These are phyloP conservation scores for Phytomonas sp. DNA, from an alignment of 208 protist species.

Conservation along the genomic window DNA sequence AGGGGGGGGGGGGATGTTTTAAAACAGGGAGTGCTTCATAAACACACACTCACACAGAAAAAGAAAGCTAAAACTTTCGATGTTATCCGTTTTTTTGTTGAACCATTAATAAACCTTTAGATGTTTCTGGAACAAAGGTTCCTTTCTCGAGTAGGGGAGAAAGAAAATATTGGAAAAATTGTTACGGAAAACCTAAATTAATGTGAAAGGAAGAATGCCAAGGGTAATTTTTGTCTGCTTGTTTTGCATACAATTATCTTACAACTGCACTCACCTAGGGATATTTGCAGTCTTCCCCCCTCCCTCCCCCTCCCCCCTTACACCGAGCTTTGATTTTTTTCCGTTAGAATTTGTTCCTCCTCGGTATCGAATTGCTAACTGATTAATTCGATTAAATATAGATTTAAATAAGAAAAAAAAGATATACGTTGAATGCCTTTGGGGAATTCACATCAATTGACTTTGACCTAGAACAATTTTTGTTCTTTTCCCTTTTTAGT, in stretches of 20 bases:
- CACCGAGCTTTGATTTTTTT: background rate
- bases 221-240: background rate
- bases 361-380: background rate
- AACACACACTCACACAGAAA: slow-evolving; percentile 4
- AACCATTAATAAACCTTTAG: background rate
- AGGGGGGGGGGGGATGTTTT: background rate
- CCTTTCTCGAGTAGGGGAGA: background rate
- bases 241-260: background rate
- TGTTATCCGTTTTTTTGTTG: background rate
- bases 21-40: slow-evolving; percentile 1
- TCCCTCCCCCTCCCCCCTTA: background rate
- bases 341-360: background rate
- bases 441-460: background rate
- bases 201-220: background rate
- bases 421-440: background rate
- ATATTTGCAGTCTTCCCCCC: background rate
- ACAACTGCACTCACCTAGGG: background rate
- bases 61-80: background rate
- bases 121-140: background rate
- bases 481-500: too few species aligned
- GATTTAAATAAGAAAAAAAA: background rate
- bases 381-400: background rate
- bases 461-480: background rate
- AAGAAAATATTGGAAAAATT: background rate
- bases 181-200: slow-evolving; percentile 11